A percentile compares a stretch with the other conserved stretches of the same genome.
Evolutionary conservation across 1,284 basidiomycete genomes (phyloP).

Genomic region (Ganoderma sinense): DNA sequence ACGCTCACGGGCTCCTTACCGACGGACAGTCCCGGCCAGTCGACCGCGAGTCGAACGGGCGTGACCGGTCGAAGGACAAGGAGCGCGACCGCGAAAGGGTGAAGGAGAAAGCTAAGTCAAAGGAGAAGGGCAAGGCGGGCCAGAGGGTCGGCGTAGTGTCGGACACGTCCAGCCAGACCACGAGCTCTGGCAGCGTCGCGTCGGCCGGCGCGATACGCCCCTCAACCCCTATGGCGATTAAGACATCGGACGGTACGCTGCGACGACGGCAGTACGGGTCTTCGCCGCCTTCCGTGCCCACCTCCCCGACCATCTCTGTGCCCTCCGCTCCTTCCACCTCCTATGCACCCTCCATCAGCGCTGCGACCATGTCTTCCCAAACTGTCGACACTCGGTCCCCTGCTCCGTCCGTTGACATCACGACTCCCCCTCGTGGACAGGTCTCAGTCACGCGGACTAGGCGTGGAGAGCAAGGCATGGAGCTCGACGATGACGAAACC

Average conservation of each 20-base stretch:
- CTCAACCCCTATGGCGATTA: not conserved
- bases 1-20: conserved; percentile 70
- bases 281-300: conserved; percentile 24
- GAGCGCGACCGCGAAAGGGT: conserved; percentile 18
- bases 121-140: conserved; percentile 16
- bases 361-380: not conserved
- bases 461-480: conserved; percentile 33
- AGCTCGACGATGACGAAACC: conserved; percentile 47
- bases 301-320: conserved; percentile 30
- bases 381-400: conserved; percentile 27
- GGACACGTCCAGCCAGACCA: conserved; percentile 35
- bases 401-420: conserved; percentile 20
- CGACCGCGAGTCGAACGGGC: conserved; percentile 17
- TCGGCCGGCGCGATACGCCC: conserved; percentile 17
- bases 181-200: conserved; percentile 34
- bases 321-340: conserved; percentile 19
- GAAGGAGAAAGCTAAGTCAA: conserved; percentile 21
- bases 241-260: conserved; percentile 26
- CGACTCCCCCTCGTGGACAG: conserved; percentile 16
- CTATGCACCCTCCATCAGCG: conserved; percentile 27
- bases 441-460: conserved; percentile 18
- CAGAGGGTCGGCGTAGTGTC: conserved; percentile 11
- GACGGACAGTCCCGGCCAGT: conserved; percentile 39
- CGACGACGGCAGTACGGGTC: conserved; percentile 29
- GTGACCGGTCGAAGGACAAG: conserved; percentile 22